phyloP scores from a whole-genome alignment of 2,329 filamentous ascomycete genomes.

The Diplodia mutila region DNA sequence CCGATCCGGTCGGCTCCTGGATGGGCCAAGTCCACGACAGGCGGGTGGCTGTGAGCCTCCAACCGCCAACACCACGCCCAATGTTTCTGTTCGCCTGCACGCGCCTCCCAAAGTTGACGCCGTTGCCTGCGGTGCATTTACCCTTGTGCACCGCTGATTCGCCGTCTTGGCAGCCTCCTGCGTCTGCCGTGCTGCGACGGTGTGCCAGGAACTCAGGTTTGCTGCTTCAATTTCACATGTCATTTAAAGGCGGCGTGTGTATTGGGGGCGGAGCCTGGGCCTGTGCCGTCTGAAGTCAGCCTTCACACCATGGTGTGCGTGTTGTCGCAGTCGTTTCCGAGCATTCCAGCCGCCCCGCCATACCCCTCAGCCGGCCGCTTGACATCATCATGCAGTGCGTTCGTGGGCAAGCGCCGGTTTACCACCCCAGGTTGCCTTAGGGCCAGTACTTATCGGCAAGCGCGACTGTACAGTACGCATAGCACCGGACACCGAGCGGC shows the following conservation, averaged over 20 bases:
- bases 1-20: constrained; percentile 22
- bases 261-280: background rate
- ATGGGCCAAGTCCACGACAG: background rate
- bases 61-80: constrained; percentile 14
- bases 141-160: constrained; percentile 10
- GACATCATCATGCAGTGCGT: constrained; percentile 20
- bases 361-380: constrained; percentile 7
- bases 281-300: constrained; percentile 18
- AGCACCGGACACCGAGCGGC: constrained; percentile 17
- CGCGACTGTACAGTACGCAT: constrained; percentile 11
- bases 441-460: constrained; percentile 18
- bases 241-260: background rate
- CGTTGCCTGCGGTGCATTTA: constrained; percentile 20
- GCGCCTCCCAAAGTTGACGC: background rate
- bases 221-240: constrained; percentile 14
- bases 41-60: constrained; percentile 8
- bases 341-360: constrained; percentile 11
- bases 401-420: constrained; percentile 23
- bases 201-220: constrained; percentile 2
- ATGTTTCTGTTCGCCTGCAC: constrained; percentile 11
- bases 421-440: constrained; percentile 22
- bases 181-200: background rate
- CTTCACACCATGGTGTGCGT: constrained; percentile 16
- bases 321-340: constrained; percentile 9
- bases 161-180: constrained; percentile 9